Conservation (phyloP, 2,329 filamentous ascomycete genomes). For the Colletotrichum spaethianum region DNA sequence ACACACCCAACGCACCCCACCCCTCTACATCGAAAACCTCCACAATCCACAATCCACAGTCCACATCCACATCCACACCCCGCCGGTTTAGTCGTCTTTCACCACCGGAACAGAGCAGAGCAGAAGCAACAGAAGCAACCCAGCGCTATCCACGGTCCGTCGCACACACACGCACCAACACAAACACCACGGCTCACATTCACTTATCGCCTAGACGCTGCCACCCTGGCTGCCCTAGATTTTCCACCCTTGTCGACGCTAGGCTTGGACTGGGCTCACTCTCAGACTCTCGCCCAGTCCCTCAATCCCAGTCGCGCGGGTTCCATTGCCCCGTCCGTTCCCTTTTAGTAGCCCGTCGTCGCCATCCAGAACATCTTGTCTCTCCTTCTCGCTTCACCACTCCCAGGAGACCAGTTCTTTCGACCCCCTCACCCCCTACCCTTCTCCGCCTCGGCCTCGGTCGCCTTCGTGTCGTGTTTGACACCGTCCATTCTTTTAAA, state of each 20-base stretch:
- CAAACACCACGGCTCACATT: not conserved
- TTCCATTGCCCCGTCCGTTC: slow-evolving; percentile 26
- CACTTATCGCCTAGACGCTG: not conserved
- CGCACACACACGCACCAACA: slow-evolving; percentile 10
- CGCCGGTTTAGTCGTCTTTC: not conserved
- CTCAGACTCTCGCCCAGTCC: slow-evolving; percentile 38
- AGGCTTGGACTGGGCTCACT: slow-evolving; percentile 14
- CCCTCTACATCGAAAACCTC: slow-evolving; percentile 8
- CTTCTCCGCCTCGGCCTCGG: slow-evolving; percentile 36
- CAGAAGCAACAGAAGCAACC: slow-evolving; percentile 4
- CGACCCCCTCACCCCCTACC: slow-evolving; percentile 21
- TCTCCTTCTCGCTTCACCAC: slow-evolving; percentile 42
- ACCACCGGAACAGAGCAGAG: not conserved
- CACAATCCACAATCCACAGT: slow-evolving; percentile 25
- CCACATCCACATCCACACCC: not conserved
- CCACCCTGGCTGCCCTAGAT: slow-evolving; percentile 5
- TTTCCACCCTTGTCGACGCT: slow-evolving; percentile 19
- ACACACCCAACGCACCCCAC: not conserved
- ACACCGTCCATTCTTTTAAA: slow-evolving; percentile 43
- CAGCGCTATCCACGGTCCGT: slow-evolving; percentile 15
- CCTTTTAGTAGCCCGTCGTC: slow-evolving; percentile 40
- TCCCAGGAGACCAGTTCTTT: slow-evolving; percentile 45
- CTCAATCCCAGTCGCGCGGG: slow-evolving; percentile 37
- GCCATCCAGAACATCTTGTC: slow-evolving; percentile 42
- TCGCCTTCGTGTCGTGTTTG: slow-evolving; percentile 39